Percentiles rank a stretch among this genome's conserved stretches.
phyloP scores from a whole-genome alignment of 1,139 yeast species.

The Kodamaea plutei region DNA sequence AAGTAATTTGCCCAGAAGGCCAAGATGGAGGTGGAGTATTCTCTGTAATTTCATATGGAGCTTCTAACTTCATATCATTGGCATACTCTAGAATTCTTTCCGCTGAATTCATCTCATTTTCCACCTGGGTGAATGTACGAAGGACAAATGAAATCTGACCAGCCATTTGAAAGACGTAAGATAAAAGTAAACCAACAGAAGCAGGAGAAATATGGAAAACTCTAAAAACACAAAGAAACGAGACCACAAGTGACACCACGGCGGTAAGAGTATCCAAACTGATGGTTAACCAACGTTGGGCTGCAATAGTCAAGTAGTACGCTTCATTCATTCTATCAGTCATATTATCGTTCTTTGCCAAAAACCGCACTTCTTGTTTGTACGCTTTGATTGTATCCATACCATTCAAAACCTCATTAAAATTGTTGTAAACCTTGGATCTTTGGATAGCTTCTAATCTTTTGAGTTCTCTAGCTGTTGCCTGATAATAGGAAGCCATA shows the following conservation, averaged over 20 bases:
- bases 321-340: conserved; percentile 16
- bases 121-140: conserved; percentile 58
- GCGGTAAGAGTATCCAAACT: conserved; percentile 14
- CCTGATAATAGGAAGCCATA: conserved; percentile 16
- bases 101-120: conserved; percentile 76
- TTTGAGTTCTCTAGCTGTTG: conserved; percentile 17
- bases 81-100: conserved; percentile 74
- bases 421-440: conserved; percentile 18
- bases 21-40: conserved; percentile 17
- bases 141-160: conserved; percentile 41
- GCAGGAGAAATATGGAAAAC: conserved; percentile 59
- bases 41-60: conserved; percentile 22
- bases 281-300: conserved; percentile 16
- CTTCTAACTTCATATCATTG: conserved; percentile 31
- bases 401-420: conserved; percentile 16
- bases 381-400: conserved; percentile 16
- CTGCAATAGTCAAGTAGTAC: conserved; percentile 14
- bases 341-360: conserved; percentile 11
- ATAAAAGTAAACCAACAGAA: conserved; percentile 63
- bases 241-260: conserved; percentile 33
- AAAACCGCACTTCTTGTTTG: conserved; percentile 10
- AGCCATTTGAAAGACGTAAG: conserved; percentile 49
- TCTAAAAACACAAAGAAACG: conserved; percentile 57
- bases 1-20: conserved; percentile 50
- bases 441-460: conserved; percentile 17